These are phyloP conservation scores for Knoxdaviesia proteae DNA, from an alignment of 2,329 filamentous ascomycete species.

Conservation along the genomic window DNA sequence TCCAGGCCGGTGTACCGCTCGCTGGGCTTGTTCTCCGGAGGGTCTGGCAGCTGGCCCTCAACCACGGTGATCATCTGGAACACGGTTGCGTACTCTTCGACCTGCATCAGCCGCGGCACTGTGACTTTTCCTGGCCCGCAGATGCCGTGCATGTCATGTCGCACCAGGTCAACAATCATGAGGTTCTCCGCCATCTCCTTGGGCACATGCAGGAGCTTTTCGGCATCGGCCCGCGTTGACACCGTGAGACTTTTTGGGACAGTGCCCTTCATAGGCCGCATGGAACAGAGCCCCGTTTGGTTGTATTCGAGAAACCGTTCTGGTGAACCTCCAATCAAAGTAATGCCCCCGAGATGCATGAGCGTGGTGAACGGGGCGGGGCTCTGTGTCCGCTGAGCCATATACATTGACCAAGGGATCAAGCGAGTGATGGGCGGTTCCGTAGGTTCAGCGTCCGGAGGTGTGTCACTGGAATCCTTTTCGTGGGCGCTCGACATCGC, in stretches of 20 bases:
- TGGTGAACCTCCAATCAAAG: slow-evolving; percentile 65
- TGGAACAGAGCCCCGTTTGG: slow-evolving; percentile 39
- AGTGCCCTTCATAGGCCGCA: slow-evolving; percentile 92
- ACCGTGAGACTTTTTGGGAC: slow-evolving; percentile 54
- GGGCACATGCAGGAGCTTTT: slow-evolving; percentile 49
- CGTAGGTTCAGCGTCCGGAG: slow-evolving; percentile 14
- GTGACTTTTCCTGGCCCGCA: slow-evolving; percentile 52
- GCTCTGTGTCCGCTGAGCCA: slow-evolving; percentile 46
- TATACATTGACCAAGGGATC: slow-evolving; percentile 50
- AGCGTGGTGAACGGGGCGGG: slow-evolving; percentile 76
- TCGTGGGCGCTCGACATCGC: too few species aligned
- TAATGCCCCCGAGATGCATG: slow-evolving; percentile 45
- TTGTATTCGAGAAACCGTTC: slow-evolving; percentile 60
- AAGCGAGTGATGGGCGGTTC: neutral
- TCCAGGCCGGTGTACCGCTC: slow-evolving; percentile 42
- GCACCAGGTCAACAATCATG: slow-evolving; percentile 95
- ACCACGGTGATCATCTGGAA: slow-evolving; percentile 85
- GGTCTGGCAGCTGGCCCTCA: slow-evolving; percentile 37
- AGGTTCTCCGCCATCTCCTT: slow-evolving; percentile 93
- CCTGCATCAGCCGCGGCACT: slow-evolving; percentile 60
- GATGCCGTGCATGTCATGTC: slow-evolving; percentile 77
- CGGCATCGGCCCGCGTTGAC: slow-evolving; percentile 50
- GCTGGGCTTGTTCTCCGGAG: neutral
- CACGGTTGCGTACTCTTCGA: slow-evolving; percentile 81
- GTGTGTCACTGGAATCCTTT: slow-evolving; percentile 14